Evolutionary conservation across 2,329 filamentous ascomycete genomes (phyloP).

Genomic region (Venturia pyrina): DNA sequence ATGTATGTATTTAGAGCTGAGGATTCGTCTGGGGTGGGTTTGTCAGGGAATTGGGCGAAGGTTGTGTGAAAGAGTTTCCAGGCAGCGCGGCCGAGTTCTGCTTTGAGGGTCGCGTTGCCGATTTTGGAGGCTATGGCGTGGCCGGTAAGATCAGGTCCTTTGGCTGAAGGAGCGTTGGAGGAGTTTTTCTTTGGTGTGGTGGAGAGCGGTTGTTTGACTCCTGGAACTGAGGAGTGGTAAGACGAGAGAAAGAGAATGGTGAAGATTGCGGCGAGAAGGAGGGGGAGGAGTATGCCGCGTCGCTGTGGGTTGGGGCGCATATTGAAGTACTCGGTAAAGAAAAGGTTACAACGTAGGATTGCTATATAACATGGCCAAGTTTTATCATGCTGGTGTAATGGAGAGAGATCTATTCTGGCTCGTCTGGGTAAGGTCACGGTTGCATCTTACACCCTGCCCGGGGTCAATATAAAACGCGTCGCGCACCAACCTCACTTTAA

Average conservation of each 20-base stretch:
- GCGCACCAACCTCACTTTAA: too few species aligned
- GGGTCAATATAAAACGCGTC: neutral
- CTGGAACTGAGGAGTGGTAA: conserved; percentile 25
- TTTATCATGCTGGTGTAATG: neutral
- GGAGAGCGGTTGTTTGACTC: conserved; percentile 17
- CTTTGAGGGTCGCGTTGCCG: conserved; percentile 72
- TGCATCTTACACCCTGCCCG: neutral
- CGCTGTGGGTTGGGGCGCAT: conserved; percentile 17
- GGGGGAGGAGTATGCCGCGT: conserved; percentile 34
- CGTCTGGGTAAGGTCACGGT: too few species aligned
- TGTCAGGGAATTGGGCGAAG: conserved; percentile 55
- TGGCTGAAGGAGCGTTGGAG: neutral
- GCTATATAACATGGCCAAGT: neutral
- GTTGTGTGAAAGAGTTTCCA: conserved; percentile 60
- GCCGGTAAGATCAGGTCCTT: conserved; percentile 42
- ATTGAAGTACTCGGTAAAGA: neutral
- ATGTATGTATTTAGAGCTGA: conserved; percentile 50
- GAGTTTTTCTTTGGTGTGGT: conserved; percentile 16
- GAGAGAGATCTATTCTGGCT: too few species aligned
- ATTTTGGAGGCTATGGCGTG: conserved; percentile 70
- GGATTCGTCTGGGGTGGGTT: conserved; percentile 50
- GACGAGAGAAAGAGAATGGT: conserved; percentile 51
- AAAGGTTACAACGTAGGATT: neutral
- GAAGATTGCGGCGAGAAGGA: conserved; percentile 46
- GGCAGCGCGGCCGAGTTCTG: conserved; percentile 53